Percentiles rank a stretch among this genome's conserved stretches.
Evolutionary conservation across 2,329 filamentous ascomycete genomes (phyloP).

Genomic region (Fusarium fracticaudum): DNA sequence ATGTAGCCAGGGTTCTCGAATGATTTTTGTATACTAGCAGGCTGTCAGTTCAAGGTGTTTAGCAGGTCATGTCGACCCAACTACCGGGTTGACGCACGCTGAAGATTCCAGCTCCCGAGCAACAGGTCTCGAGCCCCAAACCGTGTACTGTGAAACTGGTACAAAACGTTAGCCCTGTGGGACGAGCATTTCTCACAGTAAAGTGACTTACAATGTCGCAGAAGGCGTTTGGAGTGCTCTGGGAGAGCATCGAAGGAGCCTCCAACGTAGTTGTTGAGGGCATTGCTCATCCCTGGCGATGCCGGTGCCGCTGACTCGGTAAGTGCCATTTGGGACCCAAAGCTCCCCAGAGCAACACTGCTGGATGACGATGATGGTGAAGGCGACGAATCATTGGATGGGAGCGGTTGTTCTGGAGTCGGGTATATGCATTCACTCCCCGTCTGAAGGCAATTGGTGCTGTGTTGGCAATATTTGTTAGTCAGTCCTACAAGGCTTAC

Average conservation of each 20-base stretch:
- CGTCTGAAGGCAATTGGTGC: constrained; percentile 57
- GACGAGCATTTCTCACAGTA: neutral
- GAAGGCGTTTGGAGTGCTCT: constrained; percentile 44
- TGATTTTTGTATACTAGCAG: constrained; percentile 52
- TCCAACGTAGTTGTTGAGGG: constrained; percentile 44
- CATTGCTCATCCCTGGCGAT: constrained; percentile 32
- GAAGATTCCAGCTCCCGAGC: constrained; percentile 48
- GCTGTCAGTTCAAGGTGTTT: constrained; percentile 22
- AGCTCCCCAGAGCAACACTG: constrained; percentile 15
- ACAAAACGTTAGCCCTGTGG: constrained; percentile 19
- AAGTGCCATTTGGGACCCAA: constrained; percentile 25
- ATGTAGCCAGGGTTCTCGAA: constrained; percentile 57
- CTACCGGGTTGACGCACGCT: constrained; percentile 37
- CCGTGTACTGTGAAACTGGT: constrained; percentile 54
- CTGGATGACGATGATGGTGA: constrained; percentile 32
- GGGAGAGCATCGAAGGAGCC: constrained; percentile 46
- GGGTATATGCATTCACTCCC: constrained; percentile 55
- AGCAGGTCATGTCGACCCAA: neutral
- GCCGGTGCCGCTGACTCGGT: constrained; percentile 24
- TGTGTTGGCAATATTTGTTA: constrained; percentile 42
- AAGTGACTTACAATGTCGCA: constrained; percentile 43
- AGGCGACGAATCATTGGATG: constrained; percentile 39
- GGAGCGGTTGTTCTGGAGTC: constrained; percentile 37
- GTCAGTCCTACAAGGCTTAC: constrained; percentile 23
- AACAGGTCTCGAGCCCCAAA: constrained; percentile 53